phyloP scores from a whole-genome alignment of 2,329 filamentous ascomycete genomes.

The Phialophora expanda region DNA sequence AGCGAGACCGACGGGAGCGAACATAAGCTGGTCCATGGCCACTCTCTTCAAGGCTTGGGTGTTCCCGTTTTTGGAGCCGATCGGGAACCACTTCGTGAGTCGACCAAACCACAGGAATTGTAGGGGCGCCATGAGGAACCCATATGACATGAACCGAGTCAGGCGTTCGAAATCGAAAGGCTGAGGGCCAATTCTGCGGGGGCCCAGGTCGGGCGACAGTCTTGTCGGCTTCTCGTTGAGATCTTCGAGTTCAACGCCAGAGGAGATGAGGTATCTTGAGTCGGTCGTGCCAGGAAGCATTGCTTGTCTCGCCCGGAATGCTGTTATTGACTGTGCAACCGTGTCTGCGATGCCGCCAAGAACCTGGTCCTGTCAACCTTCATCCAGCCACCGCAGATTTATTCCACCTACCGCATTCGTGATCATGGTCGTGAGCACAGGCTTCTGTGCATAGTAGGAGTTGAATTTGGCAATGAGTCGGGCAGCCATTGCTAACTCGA shows the following conservation, averaged over 20 bases:
- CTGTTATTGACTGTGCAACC: slow-evolving; percentile 88
- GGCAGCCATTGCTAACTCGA: slow-evolving; percentile 86
- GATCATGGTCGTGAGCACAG: slow-evolving; percentile 98
- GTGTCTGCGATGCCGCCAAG: slow-evolving; percentile 77
- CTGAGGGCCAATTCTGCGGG: slow-evolving; percentile 69
- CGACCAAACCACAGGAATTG: slow-evolving; percentile 97
- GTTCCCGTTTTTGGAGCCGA: slow-evolving; percentile 76
- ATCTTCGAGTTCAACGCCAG: slow-evolving; percentile 84
- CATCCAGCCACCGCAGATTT: slow-evolving; percentile 3
- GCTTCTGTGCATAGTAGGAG: slow-evolving; percentile 87
- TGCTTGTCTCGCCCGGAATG: slow-evolving; percentile 68
- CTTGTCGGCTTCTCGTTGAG: slow-evolving; percentile 77
- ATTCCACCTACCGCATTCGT: slow-evolving; percentile 79
- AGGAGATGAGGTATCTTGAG: slow-evolving; percentile 58
- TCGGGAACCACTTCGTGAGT: slow-evolving; percentile 79
- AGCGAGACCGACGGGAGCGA: slow-evolving; percentile 85
- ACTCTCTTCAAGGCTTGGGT: slow-evolving; percentile 86
- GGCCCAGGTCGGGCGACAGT: slow-evolving; percentile 69
- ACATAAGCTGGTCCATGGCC: slow-evolving; percentile 88
- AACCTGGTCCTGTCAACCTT: slow-evolving; percentile 26
- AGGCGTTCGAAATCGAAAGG: slow-evolving; percentile 95
- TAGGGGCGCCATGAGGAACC: slow-evolving; percentile 91
- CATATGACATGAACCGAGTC: slow-evolving; percentile 95
- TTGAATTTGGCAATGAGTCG: slow-evolving; percentile 88
- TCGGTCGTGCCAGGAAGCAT: slow-evolving; percentile 57